A percentile compares a stretch with the other conserved stretches of the same genome.
Conservation (phyloP, 805 yeast genomes). For the Kazachstania psychrophila region DNA sequence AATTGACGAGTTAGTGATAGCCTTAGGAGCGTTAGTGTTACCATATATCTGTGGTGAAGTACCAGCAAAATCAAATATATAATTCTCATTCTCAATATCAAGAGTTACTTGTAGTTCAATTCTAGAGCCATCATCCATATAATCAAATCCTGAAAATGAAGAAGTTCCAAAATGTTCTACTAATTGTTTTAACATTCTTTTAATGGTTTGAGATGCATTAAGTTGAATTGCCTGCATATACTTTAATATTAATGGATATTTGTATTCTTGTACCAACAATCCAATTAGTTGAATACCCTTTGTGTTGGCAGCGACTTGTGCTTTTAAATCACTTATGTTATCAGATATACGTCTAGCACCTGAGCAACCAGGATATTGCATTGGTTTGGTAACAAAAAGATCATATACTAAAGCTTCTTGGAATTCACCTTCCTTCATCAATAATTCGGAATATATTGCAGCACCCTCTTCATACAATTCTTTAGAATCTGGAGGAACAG, state of each 20-base stretch:
- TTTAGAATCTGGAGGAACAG: constrained; percentile 89
- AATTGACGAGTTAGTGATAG: constrained; percentile 82
- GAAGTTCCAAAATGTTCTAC: constrained; percentile 35
- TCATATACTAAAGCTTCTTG: constrained; percentile 62
- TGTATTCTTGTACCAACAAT: constrained; percentile 53
- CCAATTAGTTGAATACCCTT: constrained; percentile 67
- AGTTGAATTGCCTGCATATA: constrained; percentile 79
- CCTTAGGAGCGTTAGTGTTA: constrained; percentile 85
- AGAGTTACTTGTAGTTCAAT: constrained; percentile 49
- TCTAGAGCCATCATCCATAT: constrained; percentile 73
- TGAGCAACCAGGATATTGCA: constrained; percentile 74
- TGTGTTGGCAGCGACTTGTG: constrained; percentile 82
- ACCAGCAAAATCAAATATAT: constrained; percentile 75
- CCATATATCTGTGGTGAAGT: constrained; percentile 84
- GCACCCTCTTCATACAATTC: constrained; percentile 88
- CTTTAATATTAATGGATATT: constrained; percentile 46
- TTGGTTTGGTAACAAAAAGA: constrained; percentile 62
- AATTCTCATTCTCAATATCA: constrained; percentile 43
- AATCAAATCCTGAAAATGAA: constrained; percentile 46
- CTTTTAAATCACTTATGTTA: constrained; percentile 74
- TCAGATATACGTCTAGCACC: constrained; percentile 82
- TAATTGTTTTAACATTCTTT: constrained; percentile 39
- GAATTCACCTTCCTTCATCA: constrained; percentile 63
- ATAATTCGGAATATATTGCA: constrained; percentile 64
- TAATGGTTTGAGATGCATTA: constrained; percentile 69